These are phyloP conservation scores for Mucor racemosus DNA, from an alignment of 371 early-diverging fungal genomes.

Conservation along the genomic window DNA sequence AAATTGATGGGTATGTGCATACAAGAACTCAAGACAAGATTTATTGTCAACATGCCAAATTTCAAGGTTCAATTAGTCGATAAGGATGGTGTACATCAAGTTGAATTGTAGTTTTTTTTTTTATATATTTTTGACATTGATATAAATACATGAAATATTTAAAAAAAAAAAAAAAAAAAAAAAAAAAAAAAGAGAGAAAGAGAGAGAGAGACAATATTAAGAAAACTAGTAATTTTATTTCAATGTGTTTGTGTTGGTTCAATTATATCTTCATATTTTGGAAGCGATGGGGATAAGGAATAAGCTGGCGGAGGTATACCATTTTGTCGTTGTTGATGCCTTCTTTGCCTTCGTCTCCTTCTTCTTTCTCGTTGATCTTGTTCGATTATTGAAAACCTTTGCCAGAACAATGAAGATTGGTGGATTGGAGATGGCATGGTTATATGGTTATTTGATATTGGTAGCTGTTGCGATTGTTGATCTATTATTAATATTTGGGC, in stretches of 20 bases:
- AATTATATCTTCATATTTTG: slow-evolving; percentile 16
- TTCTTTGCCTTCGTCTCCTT: not conserved
- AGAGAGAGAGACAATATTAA: too few species aligned
- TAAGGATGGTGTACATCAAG: slow-evolving; percentile 79
- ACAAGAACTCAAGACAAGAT: slow-evolving; percentile 84
- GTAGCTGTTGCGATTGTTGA: not conserved
- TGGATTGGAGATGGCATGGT: not conserved
- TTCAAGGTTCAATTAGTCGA: slow-evolving; percentile 87
- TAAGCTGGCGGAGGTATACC: slow-evolving; percentile 19
- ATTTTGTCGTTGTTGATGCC: not conserved
- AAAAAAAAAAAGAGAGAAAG: too few species aligned
- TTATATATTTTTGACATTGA: not conserved
- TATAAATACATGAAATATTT: not conserved
- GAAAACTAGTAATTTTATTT: not conserved
- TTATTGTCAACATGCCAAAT: slow-evolving; percentile 84
- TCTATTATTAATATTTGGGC: not conserved
- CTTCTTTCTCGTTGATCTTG: not conserved
- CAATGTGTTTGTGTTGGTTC: not conserved
- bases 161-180: too few species aligned
- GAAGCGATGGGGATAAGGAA: slow-evolving; percentile 14
- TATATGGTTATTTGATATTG: not conserved
- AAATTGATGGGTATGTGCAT: slow-evolving; percentile 84
- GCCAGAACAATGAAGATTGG: not conserved
- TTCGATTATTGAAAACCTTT: not conserved
- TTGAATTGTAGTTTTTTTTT: slow-evolving; percentile 47